phyloP scores from a whole-genome alignment of 495 filamentous ascomycete genomes.

The Penicillium ochrochloron region DNA sequence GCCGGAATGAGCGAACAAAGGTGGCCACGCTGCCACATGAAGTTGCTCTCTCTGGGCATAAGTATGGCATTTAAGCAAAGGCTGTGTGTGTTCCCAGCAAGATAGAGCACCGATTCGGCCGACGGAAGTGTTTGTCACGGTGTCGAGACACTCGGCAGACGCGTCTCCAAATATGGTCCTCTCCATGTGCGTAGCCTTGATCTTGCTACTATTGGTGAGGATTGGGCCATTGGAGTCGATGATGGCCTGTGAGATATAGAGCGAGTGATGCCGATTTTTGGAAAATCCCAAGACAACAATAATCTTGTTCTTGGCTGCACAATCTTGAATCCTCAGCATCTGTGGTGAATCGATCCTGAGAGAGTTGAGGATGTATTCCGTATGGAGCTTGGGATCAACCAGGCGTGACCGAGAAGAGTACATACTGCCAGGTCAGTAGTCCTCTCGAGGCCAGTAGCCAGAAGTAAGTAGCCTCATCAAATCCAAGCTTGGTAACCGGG shows the following conservation, averaged over 20 bases:
- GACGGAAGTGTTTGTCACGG: constrained; percentile 49
- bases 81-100: constrained; percentile 66
- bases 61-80: constrained; percentile 63
- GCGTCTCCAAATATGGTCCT: constrained; percentile 64
- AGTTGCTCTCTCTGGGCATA: constrained; percentile 54
- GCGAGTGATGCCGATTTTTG: constrained; percentile 48
- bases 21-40: constrained; percentile 65
- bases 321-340: constrained; percentile 48
- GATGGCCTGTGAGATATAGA: constrained; percentile 63
- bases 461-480: too few relatives aligned
- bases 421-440: too few relatives aligned
- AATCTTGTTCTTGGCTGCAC: constrained; percentile 42
- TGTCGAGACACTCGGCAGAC: constrained; percentile 42
- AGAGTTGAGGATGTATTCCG: constrained; percentile 57
- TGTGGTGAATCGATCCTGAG: constrained; percentile 48
- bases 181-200: constrained; percentile 68
- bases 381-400: constrained; percentile 48
- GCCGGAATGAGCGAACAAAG: constrained; percentile 2
- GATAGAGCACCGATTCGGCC: constrained; percentile 52
- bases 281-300: constrained; percentile 62
- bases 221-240: constrained; percentile 54
- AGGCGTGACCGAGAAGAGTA: too few relatives aligned
- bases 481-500: constrained; percentile 48
- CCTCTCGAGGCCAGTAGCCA: too few relatives aligned
- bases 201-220: constrained; percentile 52